Evolutionary conservation across 2,329 filamentous ascomycete genomes (phyloP).

Genomic region (Leptosphaerulina australis): DNA sequence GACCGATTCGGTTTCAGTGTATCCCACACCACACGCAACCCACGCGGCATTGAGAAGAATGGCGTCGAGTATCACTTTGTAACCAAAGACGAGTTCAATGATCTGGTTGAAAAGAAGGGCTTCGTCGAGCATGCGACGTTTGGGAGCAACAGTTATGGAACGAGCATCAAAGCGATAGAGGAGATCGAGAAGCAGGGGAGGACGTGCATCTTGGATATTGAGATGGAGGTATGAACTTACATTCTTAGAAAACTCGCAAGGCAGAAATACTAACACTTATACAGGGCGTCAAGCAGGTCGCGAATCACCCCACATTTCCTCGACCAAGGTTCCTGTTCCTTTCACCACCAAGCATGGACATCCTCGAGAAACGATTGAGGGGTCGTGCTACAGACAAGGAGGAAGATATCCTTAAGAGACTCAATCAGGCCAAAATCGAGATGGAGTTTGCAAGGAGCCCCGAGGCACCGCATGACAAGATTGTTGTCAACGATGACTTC

Average conservation of each 20-base stretch:
- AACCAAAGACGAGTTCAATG: slow-evolving; percentile 55
- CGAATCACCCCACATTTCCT: slow-evolving; percentile 69
- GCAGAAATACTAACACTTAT: neutral
- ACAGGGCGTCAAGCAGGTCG: slow-evolving; percentile 89
- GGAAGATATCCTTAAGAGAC: slow-evolving; percentile 54
- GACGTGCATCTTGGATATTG: slow-evolving; percentile 88
- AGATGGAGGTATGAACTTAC: slow-evolving; percentile 76
- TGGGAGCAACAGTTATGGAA: slow-evolving; percentile 85
- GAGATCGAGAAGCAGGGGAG: slow-evolving; percentile 72
- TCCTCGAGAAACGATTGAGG: slow-evolving; percentile 67
- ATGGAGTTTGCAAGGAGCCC: slow-evolving; percentile 49
- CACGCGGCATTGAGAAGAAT: slow-evolving; percentile 75
- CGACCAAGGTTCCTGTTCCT: slow-evolving; percentile 82
- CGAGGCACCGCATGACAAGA: slow-evolving; percentile 57
- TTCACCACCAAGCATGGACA: slow-evolving; percentile 75
- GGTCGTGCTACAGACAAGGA: slow-evolving; percentile 53
- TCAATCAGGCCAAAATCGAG: slow-evolving; percentile 56
- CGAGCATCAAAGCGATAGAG: slow-evolving; percentile 77
- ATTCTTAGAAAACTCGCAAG: neutral
- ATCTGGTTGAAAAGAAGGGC: slow-evolving; percentile 63
- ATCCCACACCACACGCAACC: slow-evolving; percentile 77
- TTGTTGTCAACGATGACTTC: slow-evolving; percentile 59
- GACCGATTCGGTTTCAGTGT: slow-evolving; percentile 69
- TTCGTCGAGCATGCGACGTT: slow-evolving; percentile 92
- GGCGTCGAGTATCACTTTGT: slow-evolving; percentile 82